phyloP scores from a whole-genome alignment of 2,329 filamentous ascomycete genomes.

The Sporothrix dimorphospora region DNA sequence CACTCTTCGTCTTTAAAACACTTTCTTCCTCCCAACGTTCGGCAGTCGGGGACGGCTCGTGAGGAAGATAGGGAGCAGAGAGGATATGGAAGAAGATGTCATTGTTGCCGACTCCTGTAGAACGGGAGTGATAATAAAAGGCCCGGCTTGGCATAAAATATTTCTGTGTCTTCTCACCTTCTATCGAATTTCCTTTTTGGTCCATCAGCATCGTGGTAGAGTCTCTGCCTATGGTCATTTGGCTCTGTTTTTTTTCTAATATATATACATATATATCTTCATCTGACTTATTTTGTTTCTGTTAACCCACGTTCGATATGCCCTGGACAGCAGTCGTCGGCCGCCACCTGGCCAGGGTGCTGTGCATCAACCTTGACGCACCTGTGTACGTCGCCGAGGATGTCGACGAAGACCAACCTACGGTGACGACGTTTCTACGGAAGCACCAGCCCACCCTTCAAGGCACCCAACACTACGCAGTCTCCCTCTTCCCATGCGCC shows the following conservation, averaged over 20 bases:
- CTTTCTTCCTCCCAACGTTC: too few species aligned
- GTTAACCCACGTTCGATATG: background rate
- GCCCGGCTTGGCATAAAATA: background rate
- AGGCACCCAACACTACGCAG: constrained; percentile 62
- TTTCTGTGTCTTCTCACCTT: too few species aligned
- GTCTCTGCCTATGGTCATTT: background rate
- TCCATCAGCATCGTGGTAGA: too few species aligned
- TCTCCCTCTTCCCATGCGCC: constrained; percentile 82
- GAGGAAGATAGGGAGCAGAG: background rate
- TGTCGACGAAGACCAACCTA: constrained; percentile 74
- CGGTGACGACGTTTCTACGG: constrained; percentile 69
- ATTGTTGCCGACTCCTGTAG: too few species aligned
- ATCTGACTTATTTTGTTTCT: background rate
- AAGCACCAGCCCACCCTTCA: constrained; percentile 62
- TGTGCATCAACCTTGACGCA: constrained; percentile 80
- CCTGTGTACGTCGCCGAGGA: constrained; percentile 63
- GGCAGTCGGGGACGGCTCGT: background rate
- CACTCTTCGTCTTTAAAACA: too few species aligned
- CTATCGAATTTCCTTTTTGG: too few species aligned
- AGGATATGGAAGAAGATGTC: too few species aligned
- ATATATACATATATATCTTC: too few species aligned
- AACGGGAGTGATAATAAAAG: too few species aligned
- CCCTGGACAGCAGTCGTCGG: constrained; percentile 45
- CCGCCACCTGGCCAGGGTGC: constrained; percentile 71
- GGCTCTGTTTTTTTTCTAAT: background rate